Base-by-base conservation (phyloP, 441 rosid species). In the Arabidopsis lyrata region DNA sequence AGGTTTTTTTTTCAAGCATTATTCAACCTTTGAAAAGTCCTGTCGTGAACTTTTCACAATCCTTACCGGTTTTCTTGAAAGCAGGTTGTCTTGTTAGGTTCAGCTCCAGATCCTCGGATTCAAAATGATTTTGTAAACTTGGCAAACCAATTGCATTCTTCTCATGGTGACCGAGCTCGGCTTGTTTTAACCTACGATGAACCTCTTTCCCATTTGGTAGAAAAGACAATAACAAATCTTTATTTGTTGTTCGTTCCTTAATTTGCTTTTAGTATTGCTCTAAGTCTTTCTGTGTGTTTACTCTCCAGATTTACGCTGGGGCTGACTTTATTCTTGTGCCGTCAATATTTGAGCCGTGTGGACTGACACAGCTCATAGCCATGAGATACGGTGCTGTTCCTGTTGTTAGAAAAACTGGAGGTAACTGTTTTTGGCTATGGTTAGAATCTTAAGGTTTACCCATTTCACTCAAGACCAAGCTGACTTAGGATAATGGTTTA, bases 371-470 rank as follows among this genome's bases (percentile, higher is more conserved):
- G 73, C 94, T 91, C 64, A 85, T 84, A 31, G 97, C 97, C 59
- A 91, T 95, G 99, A 86, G 99, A 93, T 95, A 93, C 34, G 99
- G 99, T 32, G 90, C 95, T 52, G 68, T 95, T 63, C 98, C 99
- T 5, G 85, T 95, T 59, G 98, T 95, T 72, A 84, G 99, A 34
- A 90, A 88, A 87, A 95, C 99, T 53, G 99, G 99, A 86, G 99
- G 99, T 93, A 54, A 59, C 0, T 5, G 5, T 32, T 45, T 58
- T 24, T 15, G 8, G 31, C 63, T 48, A 13, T 67, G 44, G 13
- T 6, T 32, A 0, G 15, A 52, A 20, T 41, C 39, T 14, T 32
- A 27, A 58, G 41, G 57, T 77, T 66, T 55, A 35, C 63, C 20
- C 5, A 16, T n/a, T 20, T 57, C 58, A 2, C 48, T 70, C 16